Conservation (phyloP, 495 filamentous ascomycete species). For the Extremus antarcticus region DNA sequence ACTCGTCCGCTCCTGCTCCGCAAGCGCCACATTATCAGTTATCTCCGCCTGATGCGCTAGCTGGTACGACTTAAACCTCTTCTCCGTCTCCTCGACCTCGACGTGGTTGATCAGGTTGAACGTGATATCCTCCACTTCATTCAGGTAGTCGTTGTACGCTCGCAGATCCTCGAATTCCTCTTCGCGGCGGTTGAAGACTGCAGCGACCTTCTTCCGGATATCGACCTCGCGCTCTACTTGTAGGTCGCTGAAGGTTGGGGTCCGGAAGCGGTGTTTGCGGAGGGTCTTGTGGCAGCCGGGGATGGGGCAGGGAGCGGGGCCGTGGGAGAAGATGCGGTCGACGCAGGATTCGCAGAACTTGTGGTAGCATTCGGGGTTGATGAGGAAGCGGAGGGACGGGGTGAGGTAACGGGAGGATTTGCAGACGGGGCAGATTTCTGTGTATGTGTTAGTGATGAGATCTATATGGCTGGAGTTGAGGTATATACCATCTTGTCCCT, state of each 20-base stretch:
- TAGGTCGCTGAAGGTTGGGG: slow-evolving; percentile 83
- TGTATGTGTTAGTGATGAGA: slow-evolving; percentile 6
- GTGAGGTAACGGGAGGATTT: slow-evolving; percentile 93
- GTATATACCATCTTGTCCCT: slow-evolving; percentile 13
- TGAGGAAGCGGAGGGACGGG: slow-evolving; percentile 80
- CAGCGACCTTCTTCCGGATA: slow-evolving; percentile 67
- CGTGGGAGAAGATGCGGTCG: slow-evolving; percentile 81
- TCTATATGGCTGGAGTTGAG: not conserved
- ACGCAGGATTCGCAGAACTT: slow-evolving; percentile 95
- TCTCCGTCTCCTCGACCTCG: slow-evolving; percentile 60
- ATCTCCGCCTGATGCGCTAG: slow-evolving; percentile 55
- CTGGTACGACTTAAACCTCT: slow-evolving; percentile 53
- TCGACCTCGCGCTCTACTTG: slow-evolving; percentile 90
- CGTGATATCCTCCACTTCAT: slow-evolving; percentile 81
- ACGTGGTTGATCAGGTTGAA: slow-evolving; percentile 71
- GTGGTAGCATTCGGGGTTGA: slow-evolving; percentile 98
- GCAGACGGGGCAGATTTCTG: slow-evolving; percentile 93
- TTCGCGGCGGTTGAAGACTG: slow-evolving; percentile 75
- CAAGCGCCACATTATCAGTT: slow-evolving; percentile 42
- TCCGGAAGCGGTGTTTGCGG: slow-evolving; percentile 71
- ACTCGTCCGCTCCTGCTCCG: slow-evolving; percentile 41
- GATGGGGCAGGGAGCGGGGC: slow-evolving; percentile 82
- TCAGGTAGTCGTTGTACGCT: slow-evolving; percentile 88
- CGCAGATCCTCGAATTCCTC: slow-evolving; percentile 77
- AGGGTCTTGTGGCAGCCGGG: slow-evolving; percentile 76